phyloP scores from a whole-genome alignment of 768 basidiomycete genomes.

The Mycena sanguinolenta region DNA sequence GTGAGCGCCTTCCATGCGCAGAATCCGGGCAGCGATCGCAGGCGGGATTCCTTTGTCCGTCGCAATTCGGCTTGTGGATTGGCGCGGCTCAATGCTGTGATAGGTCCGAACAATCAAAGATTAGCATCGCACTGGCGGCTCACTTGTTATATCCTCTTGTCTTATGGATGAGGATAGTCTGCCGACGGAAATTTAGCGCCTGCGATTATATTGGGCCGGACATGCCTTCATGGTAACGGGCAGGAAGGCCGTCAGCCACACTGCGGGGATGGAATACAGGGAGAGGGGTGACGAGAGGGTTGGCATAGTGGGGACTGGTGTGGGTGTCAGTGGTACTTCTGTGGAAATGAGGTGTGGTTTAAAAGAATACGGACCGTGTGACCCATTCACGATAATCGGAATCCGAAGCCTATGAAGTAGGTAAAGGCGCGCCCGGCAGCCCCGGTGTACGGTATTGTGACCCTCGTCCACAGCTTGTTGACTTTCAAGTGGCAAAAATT shows the following conservation, averaged over 20 bases:
- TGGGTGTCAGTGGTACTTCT: no score
- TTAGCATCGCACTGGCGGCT: neutral
- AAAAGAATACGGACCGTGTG: no score
- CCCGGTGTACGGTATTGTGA: no score
- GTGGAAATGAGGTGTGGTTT: no score
- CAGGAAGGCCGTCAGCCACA: constrained; percentile 36
- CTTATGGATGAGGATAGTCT: constrained; percentile 29
- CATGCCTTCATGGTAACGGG: constrained; percentile 30
- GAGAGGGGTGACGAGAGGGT: constrained; percentile 32
- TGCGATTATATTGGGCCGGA: neutral
- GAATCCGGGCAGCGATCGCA: constrained; percentile 31
- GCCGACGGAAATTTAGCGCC: neutral
- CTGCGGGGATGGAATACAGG: constrained; percentile 35
- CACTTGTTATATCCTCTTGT: constrained; percentile 33
- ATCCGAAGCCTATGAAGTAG: no score
- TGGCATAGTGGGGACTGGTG: constrained; percentile 23
- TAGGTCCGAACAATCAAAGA: neutral
- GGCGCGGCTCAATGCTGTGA: constrained; percentile 29
- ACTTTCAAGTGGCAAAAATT: no score
- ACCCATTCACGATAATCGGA: no score
- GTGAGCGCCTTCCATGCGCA: constrained; percentile 38
- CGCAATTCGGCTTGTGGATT: constrained; percentile 6
- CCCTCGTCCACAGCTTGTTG: no score
- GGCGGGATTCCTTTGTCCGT: constrained; percentile 18
- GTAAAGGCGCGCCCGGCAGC: no score